phyloP scores from a whole-genome alignment of 2,329 filamentous ascomycete species.

The Thermochaetoides dissita region DNA sequence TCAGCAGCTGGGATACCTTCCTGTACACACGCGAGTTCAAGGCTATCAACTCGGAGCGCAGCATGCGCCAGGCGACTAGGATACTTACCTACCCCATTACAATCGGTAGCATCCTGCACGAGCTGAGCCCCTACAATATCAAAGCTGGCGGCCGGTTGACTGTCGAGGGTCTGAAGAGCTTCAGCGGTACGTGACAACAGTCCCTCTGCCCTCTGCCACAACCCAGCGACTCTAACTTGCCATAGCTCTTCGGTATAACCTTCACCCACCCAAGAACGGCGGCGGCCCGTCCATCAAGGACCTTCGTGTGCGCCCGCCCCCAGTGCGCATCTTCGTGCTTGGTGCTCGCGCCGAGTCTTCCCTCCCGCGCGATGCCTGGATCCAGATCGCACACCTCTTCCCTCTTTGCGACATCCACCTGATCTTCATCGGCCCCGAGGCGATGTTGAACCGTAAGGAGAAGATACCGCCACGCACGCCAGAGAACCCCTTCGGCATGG shows the following conservation, averaged over 20 bases:
- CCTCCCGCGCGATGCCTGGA: constrained; percentile 83
- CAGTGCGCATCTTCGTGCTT: constrained; percentile 82
- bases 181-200: constrained; percentile 54
- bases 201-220: background rate
- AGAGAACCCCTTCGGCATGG: constrained; percentile 79
- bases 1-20: constrained; percentile 98
- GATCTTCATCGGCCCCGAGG: constrained; percentile 89
- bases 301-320: constrained; percentile 69
- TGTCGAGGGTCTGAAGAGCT: constrained; percentile 78
- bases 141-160: constrained; percentile 64
- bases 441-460: constrained; percentile 83
- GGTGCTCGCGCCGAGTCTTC: constrained; percentile 96
- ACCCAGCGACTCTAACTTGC: constrained; percentile 5
- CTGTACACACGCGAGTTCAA: constrained; percentile 84
- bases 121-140: constrained; percentile 83
- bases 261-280: constrained; percentile 75
- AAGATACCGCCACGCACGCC: constrained; percentile 83
- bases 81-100: constrained; percentile 90
- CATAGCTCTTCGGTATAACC: constrained; percentile 78
- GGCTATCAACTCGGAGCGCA: constrained; percentile 80
- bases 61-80: constrained; percentile 83
- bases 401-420: constrained; percentile 82
- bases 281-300: constrained; percentile 62
- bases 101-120: constrained; percentile 80
- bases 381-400: constrained; percentile 88